A percentile compares a stretch with the other conserved stretches of the same genome.
phyloP scores from a whole-genome alignment of 2,329 filamentous ascomycete genomes.

The Epichloe glyceriae region DNA sequence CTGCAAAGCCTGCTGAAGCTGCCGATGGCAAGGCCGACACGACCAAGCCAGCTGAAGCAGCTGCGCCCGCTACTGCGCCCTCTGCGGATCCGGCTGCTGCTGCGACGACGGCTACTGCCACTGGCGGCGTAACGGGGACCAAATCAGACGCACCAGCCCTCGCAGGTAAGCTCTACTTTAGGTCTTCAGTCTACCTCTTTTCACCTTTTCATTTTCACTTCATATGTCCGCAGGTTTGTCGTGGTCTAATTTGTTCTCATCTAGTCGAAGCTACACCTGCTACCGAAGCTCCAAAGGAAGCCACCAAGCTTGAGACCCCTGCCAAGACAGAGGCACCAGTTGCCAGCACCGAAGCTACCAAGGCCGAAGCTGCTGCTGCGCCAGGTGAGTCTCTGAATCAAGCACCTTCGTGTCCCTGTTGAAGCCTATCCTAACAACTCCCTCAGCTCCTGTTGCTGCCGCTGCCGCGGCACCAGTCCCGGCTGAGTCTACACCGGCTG shows the following conservation, averaged over 20 bases:
- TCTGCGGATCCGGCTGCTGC: conserved; percentile 10
- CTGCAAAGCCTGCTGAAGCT: not conserved
- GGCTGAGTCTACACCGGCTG: not conserved
- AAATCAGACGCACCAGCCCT: conserved; percentile 20
- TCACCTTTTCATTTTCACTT: no score
- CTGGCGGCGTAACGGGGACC: conserved; percentile 23
- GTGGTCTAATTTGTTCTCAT: not conserved
- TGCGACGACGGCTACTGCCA: conserved; percentile 15
- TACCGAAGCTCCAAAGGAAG: conserved; percentile 3
- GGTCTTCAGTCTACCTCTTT: not conserved
- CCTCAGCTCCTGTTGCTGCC: conserved; percentile 4
- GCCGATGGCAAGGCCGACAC: conserved; percentile 12
- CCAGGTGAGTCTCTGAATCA: not conserved
- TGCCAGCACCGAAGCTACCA: not conserved
- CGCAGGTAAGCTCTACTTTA: conserved; percentile 14
- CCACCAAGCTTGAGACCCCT: not conserved
- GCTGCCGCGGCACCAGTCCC: conserved; percentile 2
- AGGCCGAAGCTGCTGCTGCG: conserved; percentile 1
- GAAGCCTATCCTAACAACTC: not conserved
- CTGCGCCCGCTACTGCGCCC: conserved; percentile 12
- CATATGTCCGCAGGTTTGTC: not conserved
- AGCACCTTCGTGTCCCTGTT: no score
- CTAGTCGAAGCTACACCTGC: conserved; percentile 14
- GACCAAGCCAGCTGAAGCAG: conserved; percentile 15
- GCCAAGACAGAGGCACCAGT: not conserved